These are phyloP conservation scores for Exophiala spinifera DNA, from an alignment of 2,329 filamentous ascomycete genomes.

Conservation along the genomic window DNA sequence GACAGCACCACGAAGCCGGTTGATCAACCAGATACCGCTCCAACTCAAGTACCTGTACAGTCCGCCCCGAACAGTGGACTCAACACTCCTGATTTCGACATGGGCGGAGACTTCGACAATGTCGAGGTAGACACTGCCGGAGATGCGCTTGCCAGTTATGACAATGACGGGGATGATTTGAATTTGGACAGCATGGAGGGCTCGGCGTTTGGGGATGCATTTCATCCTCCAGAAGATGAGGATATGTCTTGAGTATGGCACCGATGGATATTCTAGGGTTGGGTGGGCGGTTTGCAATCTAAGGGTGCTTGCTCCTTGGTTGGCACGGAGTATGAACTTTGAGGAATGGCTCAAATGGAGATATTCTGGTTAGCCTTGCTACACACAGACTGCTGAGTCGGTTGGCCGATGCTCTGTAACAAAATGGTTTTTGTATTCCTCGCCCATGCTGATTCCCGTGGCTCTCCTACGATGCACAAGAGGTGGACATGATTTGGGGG, in stretches of 20 bases:
- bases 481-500: too few species aligned
- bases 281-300: too few species aligned
- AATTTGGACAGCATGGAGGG: constrained; percentile 67
- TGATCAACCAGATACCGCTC: neutral
- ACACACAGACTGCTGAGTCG: too few species aligned
- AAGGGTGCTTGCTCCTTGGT: too few species aligned
- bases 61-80: neutral
- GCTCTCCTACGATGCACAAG: too few species aligned
- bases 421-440: too few species aligned
- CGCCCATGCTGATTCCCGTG: too few species aligned
- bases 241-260: constrained; percentile 24
- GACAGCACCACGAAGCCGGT: neutral
- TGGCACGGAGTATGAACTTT: too few species aligned
- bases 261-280: too few species aligned
- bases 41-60: neutral
- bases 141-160: constrained; percentile 67
- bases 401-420: too few species aligned
- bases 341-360: too few species aligned
- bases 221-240: constrained; percentile 58
- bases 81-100: constrained; percentile 26
- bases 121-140: constrained; percentile 68
- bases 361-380: too few species aligned
- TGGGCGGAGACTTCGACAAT: constrained; percentile 60
- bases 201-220: constrained; percentile 79
- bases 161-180: constrained; percentile 53